Conservation (phyloP, 495 filamentous ascomycete species). For the Penicillium flavigenum region DNA sequence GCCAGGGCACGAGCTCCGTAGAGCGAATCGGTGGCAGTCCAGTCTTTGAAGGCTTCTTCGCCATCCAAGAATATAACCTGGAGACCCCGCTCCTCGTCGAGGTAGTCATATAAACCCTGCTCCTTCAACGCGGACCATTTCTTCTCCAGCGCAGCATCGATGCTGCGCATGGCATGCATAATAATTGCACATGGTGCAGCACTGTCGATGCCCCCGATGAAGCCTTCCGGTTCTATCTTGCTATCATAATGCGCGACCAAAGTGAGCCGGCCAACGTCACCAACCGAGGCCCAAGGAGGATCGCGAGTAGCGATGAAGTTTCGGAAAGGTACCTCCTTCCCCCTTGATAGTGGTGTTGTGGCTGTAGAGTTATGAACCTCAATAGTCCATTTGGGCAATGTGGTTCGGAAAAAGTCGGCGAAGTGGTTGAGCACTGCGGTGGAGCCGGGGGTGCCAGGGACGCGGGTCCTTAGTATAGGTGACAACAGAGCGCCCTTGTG, state of each 20-base stretch:
- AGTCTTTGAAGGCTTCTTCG: slow-evolving; percentile 83
- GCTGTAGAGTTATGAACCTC: slow-evolving; percentile 84
- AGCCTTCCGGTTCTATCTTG: slow-evolving; percentile 76
- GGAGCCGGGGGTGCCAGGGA: slow-evolving; percentile 82
- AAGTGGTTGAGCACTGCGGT: slow-evolving; percentile 76
- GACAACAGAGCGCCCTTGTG: slow-evolving; percentile 70
- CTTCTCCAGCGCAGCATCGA: slow-evolving; percentile 74
- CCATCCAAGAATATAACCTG: slow-evolving; percentile 91
- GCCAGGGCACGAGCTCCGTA: slow-evolving; percentile 85
- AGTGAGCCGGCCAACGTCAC: slow-evolving; percentile 76
- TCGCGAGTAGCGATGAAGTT: slow-evolving; percentile 89
- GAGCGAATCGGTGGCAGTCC: slow-evolving; percentile 77
- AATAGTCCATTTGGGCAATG: slow-evolving; percentile 76
- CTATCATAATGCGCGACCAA: slow-evolving; percentile 95
- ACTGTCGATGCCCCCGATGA: slow-evolving; percentile 92
- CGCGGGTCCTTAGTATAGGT: slow-evolving; percentile 86
- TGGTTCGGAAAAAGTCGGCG: slow-evolving; percentile 68
- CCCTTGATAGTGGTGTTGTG: slow-evolving; percentile 70
- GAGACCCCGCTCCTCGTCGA: slow-evolving; percentile 75
- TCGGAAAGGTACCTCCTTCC: slow-evolving; percentile 71
- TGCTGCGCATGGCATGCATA: slow-evolving; percentile 75
- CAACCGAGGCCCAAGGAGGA: slow-evolving; percentile 72
- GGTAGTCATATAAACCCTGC: slow-evolving; percentile 46
- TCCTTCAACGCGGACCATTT: slow-evolving; percentile 75
- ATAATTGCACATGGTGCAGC: slow-evolving; percentile 92